Evolutionary conservation across 352 stramenopile species (phyloP), one percentile per base, ranked within the genome.

Genomic region (Lagenidium sp.): DNA sequence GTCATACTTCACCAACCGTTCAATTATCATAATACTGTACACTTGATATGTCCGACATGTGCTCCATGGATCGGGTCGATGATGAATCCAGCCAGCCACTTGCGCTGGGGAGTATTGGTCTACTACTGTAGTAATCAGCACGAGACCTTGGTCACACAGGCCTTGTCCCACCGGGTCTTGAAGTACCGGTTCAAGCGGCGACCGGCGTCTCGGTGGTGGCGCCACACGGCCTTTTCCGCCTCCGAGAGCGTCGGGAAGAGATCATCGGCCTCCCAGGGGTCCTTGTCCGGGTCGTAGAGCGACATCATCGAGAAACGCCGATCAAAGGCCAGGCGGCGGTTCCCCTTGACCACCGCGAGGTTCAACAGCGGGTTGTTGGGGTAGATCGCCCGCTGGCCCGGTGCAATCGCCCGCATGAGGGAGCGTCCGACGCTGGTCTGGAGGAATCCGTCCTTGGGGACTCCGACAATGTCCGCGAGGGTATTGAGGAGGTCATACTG

Each of bases 111-210:
- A n/a, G n/a, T n/a, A n/a, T n/a, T n/a, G n/a, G n/a, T n/a, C n/a
- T n/a, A n/a, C n/a, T n/a, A n/a, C n/a, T n/a, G n/a, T n/a, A n/a
- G n/a, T n/a, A n/a, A n/a, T 63, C 44, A 64, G 32, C 59, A 68
- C n/a, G 46, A 35, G 36, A 24, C 44, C 41, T 39, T 44, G 4
- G 55, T 35, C 31, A 72, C 38, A n/a, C 62, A 72, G 21, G 60
- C 63, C 0, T 44, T 29, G 12, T 68, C 55, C 60, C 57, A 70
- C 5, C 63, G 66, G 15, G 49, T 43, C 24, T 59, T 69, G 44
- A 78, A 82, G 52, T 82, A 80, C 43, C 52, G 19, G 29, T 76
- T 80, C 21, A 80, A 34, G 1, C 47, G 53, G 6, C 66, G 54
- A 3, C 70, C 64, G 4, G 40, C 55, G 11, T 57, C 44, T 15